Conservation (phyloP, 2,329 filamentous ascomycete genomes). For the Lachnellula subtilissima region DNA sequence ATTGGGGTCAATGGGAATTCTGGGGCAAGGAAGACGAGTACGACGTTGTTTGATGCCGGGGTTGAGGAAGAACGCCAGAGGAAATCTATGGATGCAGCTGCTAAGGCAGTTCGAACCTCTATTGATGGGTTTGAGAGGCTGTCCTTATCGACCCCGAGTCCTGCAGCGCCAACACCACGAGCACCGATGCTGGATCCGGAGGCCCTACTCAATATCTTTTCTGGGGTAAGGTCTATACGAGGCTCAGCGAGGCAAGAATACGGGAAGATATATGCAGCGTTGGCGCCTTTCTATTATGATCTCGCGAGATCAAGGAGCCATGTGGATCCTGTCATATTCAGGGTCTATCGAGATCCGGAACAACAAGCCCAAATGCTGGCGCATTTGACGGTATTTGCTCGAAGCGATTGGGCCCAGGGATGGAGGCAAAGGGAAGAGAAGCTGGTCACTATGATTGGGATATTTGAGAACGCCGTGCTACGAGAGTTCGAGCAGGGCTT, state of each 20-base stretch:
- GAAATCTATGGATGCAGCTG: slow-evolving; percentile 28
- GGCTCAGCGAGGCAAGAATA: slow-evolving; percentile 87
- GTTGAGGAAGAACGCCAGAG: slow-evolving; percentile 58
- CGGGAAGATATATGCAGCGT: slow-evolving; percentile 80
- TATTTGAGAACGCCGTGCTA: slow-evolving; percentile 87
- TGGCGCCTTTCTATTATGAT: slow-evolving; percentile 86
- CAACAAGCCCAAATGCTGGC: slow-evolving; percentile 85
- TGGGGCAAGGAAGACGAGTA: slow-evolving; percentile 37
- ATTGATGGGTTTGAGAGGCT: slow-evolving; percentile 79
- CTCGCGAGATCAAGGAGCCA: slow-evolving; percentile 67
- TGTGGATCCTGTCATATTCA: slow-evolving; percentile 78
- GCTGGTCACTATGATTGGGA: slow-evolving; percentile 66
- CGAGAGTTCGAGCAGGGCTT: slow-evolving; percentile 92
- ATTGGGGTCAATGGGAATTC: slow-evolving; percentile 26
- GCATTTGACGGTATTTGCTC: slow-evolving; percentile 72
- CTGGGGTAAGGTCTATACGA: slow-evolving; percentile 69
- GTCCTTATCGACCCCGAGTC: slow-evolving; percentile 42
- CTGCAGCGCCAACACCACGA: slow-evolving; percentile 24
- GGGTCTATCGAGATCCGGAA: slow-evolving; percentile 81
- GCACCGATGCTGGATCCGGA: slow-evolving; percentile 53
- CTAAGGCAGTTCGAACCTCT: slow-evolving; percentile 28
- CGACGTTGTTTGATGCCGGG: slow-evolving; percentile 70
- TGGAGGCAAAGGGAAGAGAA: slow-evolving; percentile 67
- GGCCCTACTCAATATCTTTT: slow-evolving; percentile 64
- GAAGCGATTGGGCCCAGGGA: slow-evolving; percentile 74